These are phyloP conservation scores for Vitis labrusca DNA, from an alignment of 164 flowering plant genomes.

Conservation along the genomic window DNA sequence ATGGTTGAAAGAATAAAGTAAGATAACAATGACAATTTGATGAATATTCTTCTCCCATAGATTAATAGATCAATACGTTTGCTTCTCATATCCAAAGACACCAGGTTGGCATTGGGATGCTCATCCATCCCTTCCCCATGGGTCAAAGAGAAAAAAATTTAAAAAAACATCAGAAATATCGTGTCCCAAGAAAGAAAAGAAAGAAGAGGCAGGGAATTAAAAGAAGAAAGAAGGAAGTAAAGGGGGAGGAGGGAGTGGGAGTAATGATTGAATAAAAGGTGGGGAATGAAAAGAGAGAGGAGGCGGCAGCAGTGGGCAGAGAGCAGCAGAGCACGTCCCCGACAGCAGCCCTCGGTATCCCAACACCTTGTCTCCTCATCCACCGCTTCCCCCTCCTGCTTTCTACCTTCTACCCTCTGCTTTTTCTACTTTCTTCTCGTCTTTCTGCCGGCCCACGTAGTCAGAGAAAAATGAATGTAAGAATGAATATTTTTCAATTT, in stretches of 20 bases:
- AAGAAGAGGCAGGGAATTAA: not conserved
- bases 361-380: not conserved
- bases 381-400: not conserved
- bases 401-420: not conserved
- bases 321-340: not conserved
- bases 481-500: no score
- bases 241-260: not conserved
- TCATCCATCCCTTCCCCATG: no score
- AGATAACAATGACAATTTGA: no score
- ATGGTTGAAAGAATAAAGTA: no score
- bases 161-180: no score
- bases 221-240: not conserved
- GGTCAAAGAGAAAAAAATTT: no score
- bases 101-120: no score
- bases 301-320: not conserved
- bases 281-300: not conserved
- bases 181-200: not conserved
- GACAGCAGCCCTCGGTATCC: not conserved
- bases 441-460: not conserved
- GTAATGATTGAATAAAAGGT: not conserved
- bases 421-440: no score
- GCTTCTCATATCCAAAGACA: no score
- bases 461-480: not conserved
- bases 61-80: no score
- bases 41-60: no score